Evolutionary conservation across 768 basidiomycete genomes (phyloP), one percentile per base, ranked within the genome.

Genomic region (Lanmaoa rubissima): DNA sequence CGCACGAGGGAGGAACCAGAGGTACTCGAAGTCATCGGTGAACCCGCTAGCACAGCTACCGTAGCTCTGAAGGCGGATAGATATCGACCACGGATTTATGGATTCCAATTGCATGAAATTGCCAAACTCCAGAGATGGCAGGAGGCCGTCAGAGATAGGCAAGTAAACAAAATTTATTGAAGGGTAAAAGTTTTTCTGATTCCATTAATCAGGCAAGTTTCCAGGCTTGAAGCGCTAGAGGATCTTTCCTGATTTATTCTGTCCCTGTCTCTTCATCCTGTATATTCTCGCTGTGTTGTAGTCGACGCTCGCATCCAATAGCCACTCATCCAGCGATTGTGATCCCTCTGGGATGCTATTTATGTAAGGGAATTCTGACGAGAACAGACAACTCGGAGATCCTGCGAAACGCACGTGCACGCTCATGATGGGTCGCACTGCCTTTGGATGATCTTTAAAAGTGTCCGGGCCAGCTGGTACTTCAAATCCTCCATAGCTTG

Each of bases 61-160:
- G 91, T 84, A 3, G 95, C 95, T 9, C 66, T 90, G 54, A 96
- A 96, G 75, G 92, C 92, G 28, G 97, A 98, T 69, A 73, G 93
- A 62, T 95, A 97, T 72, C 80, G 91, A 52, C 95, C 96, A 34
- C 86, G 87, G 68, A 95, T 98, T 51, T 98, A 98, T 73, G 97
- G 97, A 2, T 99, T 99, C 81, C 92, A 94, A 74, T 77, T 98
- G 36, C 83, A 98, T 66, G 97, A 98, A 76, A 87, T 84, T 57
- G 96, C 96, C 17, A 95, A 89, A 73, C 73, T 97, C 63, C 90
- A 94, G 69, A 79, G 95, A 65, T 99, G 97, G 97, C 93, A 98
- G 73, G 92, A 94, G 74, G 95, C 92, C 4, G 83, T 89, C 38
- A 76, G 96, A 52, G 95, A 98, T 73, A 81, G 83, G 93, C 89